Evolutionary conservation across 2,329 filamentous ascomycete genomes (phyloP), one percentile per base, ranked within the genome.

Genomic region (Dothideomycetes sp.): DNA sequence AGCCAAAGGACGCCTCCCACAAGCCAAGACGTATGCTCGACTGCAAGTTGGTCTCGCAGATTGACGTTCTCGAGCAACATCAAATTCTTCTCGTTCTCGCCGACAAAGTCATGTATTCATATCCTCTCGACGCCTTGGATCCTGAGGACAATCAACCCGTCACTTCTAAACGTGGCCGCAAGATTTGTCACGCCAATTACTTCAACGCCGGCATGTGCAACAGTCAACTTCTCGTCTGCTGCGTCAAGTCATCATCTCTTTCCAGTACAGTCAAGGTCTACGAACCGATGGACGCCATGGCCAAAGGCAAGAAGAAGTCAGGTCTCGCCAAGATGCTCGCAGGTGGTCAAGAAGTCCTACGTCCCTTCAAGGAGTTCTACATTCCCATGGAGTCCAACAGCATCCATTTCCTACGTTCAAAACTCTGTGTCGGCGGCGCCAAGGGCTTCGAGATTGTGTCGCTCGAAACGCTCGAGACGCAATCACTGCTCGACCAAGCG

Each of bases 231-330:
- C 71, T 98, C 40, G 91, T 98, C 20, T 96, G 89, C 64, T 93
- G 86, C 52, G 91, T 96, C 55, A 96, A 94, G 68, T 94, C 86
- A 28, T 89, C 84, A 13, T 84, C 88, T 3, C 69, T 96, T 22
- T 94, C 86, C 38, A 94, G 86, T 11, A 96, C 89, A 2, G 94
- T 98, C 69, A 96, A 96, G 65, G 91, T 96, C n/a, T 96, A 86
- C 63, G 89, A 98, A 64, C 91, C 91, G 1, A 94, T 94, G 65
- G 91, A 96, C 58, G 83, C 86, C 47, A 82, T 94, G 72, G 82
- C 83, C 41, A 85, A 84, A 44, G 53, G 54, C 33, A 93, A 91
- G 69, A 95, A 93, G 68, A 93, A 94, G 59, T 91, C 88, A 55
- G 89, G 91, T 13, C 80, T 98, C 45, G 82, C 84, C 51, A 94